A percentile compares a stretch with the other conserved stretches of the same genome.
Conservation (phyloP, 495 filamentous ascomycete genomes). For the Penicillium coffeae region DNA sequence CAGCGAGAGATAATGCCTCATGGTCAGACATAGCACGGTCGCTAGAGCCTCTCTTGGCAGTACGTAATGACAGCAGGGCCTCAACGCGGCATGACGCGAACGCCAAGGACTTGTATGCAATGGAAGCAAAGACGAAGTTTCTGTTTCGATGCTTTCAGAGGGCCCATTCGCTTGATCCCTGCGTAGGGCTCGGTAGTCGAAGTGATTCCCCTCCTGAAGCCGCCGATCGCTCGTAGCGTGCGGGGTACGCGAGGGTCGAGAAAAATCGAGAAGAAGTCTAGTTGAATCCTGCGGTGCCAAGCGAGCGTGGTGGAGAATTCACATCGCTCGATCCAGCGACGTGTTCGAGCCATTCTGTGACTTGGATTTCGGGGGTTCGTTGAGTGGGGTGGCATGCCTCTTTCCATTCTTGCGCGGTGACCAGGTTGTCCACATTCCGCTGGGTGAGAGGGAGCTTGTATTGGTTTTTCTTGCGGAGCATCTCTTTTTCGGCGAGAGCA, state of each 20-base stretch:
- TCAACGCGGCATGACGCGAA: constrained; percentile 20
- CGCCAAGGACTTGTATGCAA: constrained; percentile 14
- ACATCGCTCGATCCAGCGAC: constrained; percentile 37
- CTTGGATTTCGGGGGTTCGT: constrained; percentile 54
- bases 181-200: background rate
- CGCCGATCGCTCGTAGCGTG: constrained; percentile 3
- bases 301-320: constrained; percentile 3
- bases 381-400: constrained; percentile 59
- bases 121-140: background rate
- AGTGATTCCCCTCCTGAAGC: background rate
- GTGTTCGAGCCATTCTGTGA: constrained; percentile 67
- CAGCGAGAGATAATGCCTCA: no score
- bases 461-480: constrained; percentile 38
- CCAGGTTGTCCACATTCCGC: constrained; percentile 43
- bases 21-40: no score
- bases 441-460: constrained; percentile 42
- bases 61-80: constrained; percentile 6
- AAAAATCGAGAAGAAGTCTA: constrained; percentile 21
- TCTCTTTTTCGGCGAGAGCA: constrained; percentile 37
- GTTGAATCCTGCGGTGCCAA: constrained; percentile 11
- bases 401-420: constrained; percentile 37
- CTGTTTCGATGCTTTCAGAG: background rate
- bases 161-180: background rate
- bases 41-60: constrained; percentile 10
- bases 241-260: constrained; percentile 6